Percentiles rank a stretch among this genome's conserved stretches.
These are phyloP conservation scores for Trametes coccinea DNA, from an alignment of 768 basidiomycete species.

Conservation along the genomic window DNA sequence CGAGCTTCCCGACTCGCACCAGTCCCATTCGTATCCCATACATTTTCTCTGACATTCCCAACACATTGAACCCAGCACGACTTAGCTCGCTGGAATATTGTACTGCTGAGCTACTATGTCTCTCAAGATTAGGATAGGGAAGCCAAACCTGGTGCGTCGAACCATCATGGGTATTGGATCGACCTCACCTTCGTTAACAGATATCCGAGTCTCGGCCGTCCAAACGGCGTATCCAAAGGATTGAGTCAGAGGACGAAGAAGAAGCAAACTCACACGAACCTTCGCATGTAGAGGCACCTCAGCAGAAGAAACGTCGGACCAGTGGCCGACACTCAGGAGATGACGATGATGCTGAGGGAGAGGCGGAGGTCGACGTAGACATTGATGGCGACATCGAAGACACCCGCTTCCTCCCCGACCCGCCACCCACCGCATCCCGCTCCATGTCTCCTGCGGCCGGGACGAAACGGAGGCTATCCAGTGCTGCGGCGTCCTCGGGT, in stretches of 20 bases:
- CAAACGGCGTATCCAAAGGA: slow-evolving; percentile 27
- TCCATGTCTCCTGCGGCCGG: slow-evolving; percentile 1
- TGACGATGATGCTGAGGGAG: slow-evolving; percentile 34
- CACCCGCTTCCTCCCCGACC: slow-evolving; percentile 25
- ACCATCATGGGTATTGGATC: background rate
- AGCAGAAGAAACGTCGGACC: slow-evolving; percentile 24
- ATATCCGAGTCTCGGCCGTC: background rate
- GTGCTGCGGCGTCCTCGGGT: background rate
- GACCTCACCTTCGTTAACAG: background rate
- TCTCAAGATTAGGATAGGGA: slow-evolving; percentile 27
- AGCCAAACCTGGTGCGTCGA: slow-evolving; percentile 1
- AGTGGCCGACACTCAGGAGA: slow-evolving; percentile 26
- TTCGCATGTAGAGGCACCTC: slow-evolving; percentile 8
- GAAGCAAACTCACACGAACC: slow-evolving; percentile 17
- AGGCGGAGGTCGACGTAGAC: slow-evolving; percentile 28
- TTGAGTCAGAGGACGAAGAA: slow-evolving; percentile 31
- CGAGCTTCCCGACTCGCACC: too few species aligned
- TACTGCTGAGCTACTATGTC: slow-evolving; percentile 17
- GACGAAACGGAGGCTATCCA: background rate
- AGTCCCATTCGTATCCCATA: background rate
- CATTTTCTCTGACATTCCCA: too few species aligned
- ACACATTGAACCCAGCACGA: too few species aligned
- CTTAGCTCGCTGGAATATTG: too few species aligned
- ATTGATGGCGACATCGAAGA: slow-evolving; percentile 30
- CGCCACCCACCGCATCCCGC: background rate